Base-by-base conservation (phyloP, 768 basidiomycete genomes). In the Auriscalpium orientale region DNA sequence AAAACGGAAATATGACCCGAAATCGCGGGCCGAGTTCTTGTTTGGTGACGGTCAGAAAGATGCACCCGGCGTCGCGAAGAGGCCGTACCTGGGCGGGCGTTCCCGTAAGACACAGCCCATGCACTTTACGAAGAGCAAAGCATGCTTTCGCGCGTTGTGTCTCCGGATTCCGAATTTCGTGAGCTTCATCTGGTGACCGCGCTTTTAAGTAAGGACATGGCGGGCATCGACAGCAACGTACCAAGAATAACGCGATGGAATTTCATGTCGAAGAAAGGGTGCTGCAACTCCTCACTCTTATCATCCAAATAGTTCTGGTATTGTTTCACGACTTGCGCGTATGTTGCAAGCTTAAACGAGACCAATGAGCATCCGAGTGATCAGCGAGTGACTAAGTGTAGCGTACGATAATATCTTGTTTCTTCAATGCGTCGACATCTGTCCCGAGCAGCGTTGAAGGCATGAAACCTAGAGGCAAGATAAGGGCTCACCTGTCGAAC, bases 81-180 rank as follows among this genome's bases (percentile, higher is more conserved):
- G 16, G 33, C 1, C 54, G 20, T 36, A 57, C 51, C 56, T 57
- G 57, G 20, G 53, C 28, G 6, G 57, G 57, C 11, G 57, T 58
- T 20, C 54, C 57, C 4, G 47, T 51, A 8, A 58, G 50, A 33
- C 46, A 50, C 7, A 55, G 49, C 12, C 18, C 48, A 16, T 28
- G 34, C 12, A 36, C 35, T 35, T 35, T 55, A 8, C 4, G 15
- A 13, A 58, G 50, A 15, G 45, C 57, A 5, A 33, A 46, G 36
- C 40, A 49, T 1, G 53, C 57, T 15, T 6, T n/a, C 6, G 48
- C 40, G 13, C 13, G 10, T 40, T 45, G 43, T 5, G 52, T 43
- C 13, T 44, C 34, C 54, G 53, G 49, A 40, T 35, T 45, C 33
- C 57, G 33, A n/a, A 58, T 44, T 6, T 12, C 43, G 37, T 58